Evolutionary conservation across 352 stramenopile species (phyloP).

Genomic region (Phytophthora sp.): DNA sequence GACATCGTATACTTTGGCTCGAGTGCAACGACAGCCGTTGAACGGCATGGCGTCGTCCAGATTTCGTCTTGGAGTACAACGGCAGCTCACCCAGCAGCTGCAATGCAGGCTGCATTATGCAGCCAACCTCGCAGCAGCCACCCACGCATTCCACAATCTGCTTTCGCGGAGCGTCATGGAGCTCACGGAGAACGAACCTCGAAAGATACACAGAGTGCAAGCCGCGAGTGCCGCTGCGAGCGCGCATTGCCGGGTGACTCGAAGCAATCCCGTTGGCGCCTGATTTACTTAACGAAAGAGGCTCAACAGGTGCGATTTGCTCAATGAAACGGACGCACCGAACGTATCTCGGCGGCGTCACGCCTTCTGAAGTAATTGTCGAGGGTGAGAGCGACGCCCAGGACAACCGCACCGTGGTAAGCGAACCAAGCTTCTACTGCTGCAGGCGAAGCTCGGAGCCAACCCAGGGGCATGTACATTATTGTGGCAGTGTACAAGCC

Average conservation of each 20-base stretch:
- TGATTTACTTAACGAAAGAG: neutral
- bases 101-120: too few species aligned
- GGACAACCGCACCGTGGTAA: too few species aligned
- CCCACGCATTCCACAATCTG: conserved; percentile 20
- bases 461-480: too few species aligned
- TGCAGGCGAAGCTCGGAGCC: too few species aligned
- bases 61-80: too few species aligned
- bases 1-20: too few species aligned
- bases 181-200: neutral
- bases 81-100: neutral
- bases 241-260: neutral
- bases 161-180: conserved; percentile 26
- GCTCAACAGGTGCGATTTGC: neutral
- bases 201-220: conserved; percentile 8
- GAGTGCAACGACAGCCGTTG: neutral
- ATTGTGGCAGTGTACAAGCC: too few species aligned
- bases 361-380: too few species aligned
- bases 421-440: too few species aligned
- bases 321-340: conserved; percentile 20
- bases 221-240: neutral
- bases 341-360: too few species aligned
- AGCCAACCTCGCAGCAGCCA: neutral
- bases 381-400: too few species aligned
- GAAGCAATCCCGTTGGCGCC: neutral
- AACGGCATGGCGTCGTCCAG: neutral